Conservation (phyloP, 352 stramenopile genomes). For the Pseudoperonospora humuli region DNA sequence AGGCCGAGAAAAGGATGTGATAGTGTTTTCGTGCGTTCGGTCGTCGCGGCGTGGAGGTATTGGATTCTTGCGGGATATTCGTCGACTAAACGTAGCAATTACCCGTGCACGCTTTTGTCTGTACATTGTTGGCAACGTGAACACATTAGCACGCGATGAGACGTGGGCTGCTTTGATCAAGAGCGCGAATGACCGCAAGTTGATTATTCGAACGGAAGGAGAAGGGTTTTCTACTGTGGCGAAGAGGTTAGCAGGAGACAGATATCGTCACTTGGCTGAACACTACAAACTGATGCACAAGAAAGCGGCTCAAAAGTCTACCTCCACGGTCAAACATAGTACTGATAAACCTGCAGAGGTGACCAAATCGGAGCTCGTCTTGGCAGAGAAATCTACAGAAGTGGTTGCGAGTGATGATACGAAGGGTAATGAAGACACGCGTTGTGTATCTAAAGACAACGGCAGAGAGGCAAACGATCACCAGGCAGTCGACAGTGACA, state of each 20-base stretch:
- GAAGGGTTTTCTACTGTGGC: constrained; percentile 33
- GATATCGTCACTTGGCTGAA: constrained; percentile 27
- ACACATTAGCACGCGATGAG: constrained; percentile 64
- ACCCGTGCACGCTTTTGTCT: constrained; percentile 84
- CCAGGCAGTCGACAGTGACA: not conserved
- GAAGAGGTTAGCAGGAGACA: constrained; percentile 37
- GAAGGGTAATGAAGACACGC: not conserved
- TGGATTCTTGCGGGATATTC: constrained; percentile 86
- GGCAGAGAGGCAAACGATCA: not conserved
- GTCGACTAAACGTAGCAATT: constrained; percentile 87
- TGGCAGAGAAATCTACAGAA: not conserved
- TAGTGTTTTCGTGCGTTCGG: constrained; percentile 96
- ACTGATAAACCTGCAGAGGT: not conserved
- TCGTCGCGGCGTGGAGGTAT: constrained; percentile 72
- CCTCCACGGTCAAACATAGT: constrained; percentile 8
- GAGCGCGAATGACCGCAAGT: constrained; percentile 53
- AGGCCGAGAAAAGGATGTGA: constrained; percentile 97
- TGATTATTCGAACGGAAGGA: constrained; percentile 51
- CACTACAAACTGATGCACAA: constrained; percentile 72
- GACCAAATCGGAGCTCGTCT: constrained; percentile 4
- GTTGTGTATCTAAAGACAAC: not conserved
- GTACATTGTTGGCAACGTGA: constrained; percentile 79
- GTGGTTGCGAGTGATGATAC: not conserved
- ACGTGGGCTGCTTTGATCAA: constrained; percentile 75
- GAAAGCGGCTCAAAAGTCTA: constrained; percentile 39